These are phyloP conservation scores for Lasiosphaeria hispida DNA, from an alignment of 495 filamentous ascomycete genomes.

Conservation along the genomic window DNA sequence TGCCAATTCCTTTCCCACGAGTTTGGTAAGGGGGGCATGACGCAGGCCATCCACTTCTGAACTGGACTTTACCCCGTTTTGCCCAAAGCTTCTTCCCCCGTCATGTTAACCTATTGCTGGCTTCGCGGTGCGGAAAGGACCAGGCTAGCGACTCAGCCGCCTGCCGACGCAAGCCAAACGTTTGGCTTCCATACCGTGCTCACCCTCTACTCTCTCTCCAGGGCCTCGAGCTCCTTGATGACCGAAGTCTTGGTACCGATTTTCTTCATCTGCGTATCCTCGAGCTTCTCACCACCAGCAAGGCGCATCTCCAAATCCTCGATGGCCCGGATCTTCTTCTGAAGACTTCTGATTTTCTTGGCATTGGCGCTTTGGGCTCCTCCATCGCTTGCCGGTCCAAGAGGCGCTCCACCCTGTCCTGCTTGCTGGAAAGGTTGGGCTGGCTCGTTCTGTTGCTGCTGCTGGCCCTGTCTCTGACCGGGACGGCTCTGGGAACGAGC, in stretches of 20 bases:
- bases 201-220: constrained; percentile 36
- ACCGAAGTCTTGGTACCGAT: constrained; percentile 84
- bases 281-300: constrained; percentile 90
- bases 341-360: constrained; percentile 85
- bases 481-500: constrained; percentile 30
- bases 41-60: neutral
- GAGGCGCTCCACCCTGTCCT: constrained; percentile 21
- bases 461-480: constrained; percentile 38
- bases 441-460: constrained; percentile 20
- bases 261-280: constrained; percentile 98
- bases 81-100: neutral
- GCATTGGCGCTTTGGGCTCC: constrained; percentile 53
- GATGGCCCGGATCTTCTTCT: constrained; percentile 97
- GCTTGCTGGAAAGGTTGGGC: constrained; percentile 27
- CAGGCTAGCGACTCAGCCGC: too few relatives aligned
- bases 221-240: constrained; percentile 68
- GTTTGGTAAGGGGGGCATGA: too few relatives aligned
- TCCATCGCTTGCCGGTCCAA: neutral
- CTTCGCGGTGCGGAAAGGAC: too few relatives aligned
- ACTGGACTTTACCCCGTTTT: neutral
- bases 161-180: neutral
- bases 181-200: neutral
- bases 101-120: too few relatives aligned
- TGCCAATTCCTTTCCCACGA: too few relatives aligned
- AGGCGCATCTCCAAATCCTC: constrained; percentile 96